Evolutionary conservation across 148 eudicot species (phyloP).

Genomic region (Camellia granthamiana): DNA sequence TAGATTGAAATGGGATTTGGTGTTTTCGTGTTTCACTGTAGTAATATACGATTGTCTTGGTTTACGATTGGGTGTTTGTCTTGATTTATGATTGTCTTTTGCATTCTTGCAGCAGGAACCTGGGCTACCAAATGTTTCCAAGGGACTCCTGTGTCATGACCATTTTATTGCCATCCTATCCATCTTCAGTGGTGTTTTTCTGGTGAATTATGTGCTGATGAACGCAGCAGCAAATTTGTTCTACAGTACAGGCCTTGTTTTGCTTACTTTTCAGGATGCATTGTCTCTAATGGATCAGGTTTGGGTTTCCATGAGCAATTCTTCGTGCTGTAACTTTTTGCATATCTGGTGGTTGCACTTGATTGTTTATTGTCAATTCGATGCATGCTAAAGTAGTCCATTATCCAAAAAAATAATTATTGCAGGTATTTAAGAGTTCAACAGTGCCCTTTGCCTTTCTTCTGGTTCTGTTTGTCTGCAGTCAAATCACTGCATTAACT

Average conservation of each 20-base stretch:
- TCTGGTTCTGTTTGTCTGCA: constrained; percentile 59
- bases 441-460: constrained; percentile 51
- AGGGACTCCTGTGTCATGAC: constrained; percentile 55
- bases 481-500: constrained; percentile 66
- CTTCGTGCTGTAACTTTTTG: background rate
- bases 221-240: constrained; percentile 72
- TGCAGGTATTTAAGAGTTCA: constrained; percentile 71
- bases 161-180: constrained; percentile 58
- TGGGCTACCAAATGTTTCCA: constrained; percentile 38
- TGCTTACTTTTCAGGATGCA: constrained; percentile 79
- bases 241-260: constrained; percentile 65
- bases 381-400: constrained; percentile 5
- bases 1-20: too few relatives aligned
- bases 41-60: too few relatives aligned
- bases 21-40: too few relatives aligned
- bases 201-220: constrained; percentile 72
- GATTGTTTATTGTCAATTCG: background rate
- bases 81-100: background rate
- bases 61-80: too few relatives aligned
- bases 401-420: background rate
- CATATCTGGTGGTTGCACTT: background rate
- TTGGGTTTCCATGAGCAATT: constrained; percentile 10
- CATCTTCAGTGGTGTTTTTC: constrained; percentile 80
- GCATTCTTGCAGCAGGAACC: constrained; percentile 51
- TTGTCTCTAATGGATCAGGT: constrained; percentile 86